phyloP scores from a whole-genome alignment of 2,329 filamentous ascomycete species.

The Cladophialophora chaetospira region DNA sequence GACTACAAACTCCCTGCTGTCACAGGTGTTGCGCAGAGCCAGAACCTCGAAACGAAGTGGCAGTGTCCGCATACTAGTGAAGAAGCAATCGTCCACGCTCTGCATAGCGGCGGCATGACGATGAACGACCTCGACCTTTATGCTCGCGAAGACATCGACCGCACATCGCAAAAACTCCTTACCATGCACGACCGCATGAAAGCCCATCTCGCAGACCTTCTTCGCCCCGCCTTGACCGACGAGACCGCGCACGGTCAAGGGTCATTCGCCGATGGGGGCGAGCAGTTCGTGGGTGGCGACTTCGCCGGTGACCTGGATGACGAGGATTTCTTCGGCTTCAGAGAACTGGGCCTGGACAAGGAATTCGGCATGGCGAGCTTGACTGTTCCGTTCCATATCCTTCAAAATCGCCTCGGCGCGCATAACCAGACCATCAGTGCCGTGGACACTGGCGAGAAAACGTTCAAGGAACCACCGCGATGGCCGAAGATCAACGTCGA shows the following conservation, averaged over 20 bases:
- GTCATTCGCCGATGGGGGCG: conserved; percentile 93
- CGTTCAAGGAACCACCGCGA: conserved; percentile 64
- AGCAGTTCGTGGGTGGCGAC: conserved; percentile 94
- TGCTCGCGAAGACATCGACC: conserved; percentile 89
- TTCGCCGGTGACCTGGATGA: conserved; percentile 97
- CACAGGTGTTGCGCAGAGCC: conserved; percentile 18
- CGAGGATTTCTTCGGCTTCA: conserved; percentile 99
- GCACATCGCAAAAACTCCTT: conserved; percentile 74
- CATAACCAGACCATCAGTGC: conserved; percentile 55
- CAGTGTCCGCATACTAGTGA: conserved; percentile 76
- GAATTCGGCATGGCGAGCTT: conserved; percentile 87
- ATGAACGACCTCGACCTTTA: conserved; percentile 80
- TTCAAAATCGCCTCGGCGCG: conserved; percentile 86
- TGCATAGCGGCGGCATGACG: conserved; percentile 81
- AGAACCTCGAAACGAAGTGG: conserved; percentile 45
- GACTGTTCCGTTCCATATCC: conserved; percentile 87
- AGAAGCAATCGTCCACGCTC: conserved; percentile 81
- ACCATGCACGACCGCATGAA: conserved; percentile 95
- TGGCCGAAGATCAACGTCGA: conserved; percentile 79
- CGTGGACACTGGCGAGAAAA: conserved; percentile 43
- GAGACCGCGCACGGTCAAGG: conserved; percentile 79
- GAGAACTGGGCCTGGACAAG: conserved; percentile 85
- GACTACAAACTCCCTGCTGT: conserved; percentile 69
- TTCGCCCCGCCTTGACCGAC: conserved; percentile 84
- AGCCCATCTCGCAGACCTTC: conserved; percentile 83